phyloP scores from a whole-genome alignment of 768 basidiomycete genomes.

The Leccinum subtestaceum region DNA sequence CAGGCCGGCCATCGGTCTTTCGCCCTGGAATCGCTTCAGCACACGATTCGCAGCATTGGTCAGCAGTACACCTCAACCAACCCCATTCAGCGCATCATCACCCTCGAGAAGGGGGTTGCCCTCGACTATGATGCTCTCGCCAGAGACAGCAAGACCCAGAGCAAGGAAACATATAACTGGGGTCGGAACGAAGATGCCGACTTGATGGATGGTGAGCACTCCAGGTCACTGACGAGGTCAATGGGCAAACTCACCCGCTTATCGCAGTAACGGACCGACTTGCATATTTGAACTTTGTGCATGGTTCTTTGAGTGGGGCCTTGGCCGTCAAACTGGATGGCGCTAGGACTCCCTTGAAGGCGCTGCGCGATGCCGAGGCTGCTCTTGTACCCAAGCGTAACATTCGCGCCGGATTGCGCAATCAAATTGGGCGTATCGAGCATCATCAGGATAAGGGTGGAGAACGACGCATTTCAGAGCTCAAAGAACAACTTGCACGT shows the following conservation, averaged over 20 bases:
- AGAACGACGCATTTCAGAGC: conserved; percentile 67
- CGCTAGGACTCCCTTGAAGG: conserved; percentile 67
- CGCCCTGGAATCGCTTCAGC: conserved; percentile 60
- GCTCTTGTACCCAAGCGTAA: conserved; percentile 60
- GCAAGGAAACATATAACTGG: conserved; percentile 86
- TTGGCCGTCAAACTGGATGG: conserved; percentile 61
- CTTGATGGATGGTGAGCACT: conserved; percentile 65
- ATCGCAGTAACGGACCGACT: conserved; percentile 70
- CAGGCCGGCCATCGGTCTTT: conserved; percentile 46
- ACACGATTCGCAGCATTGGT: conserved; percentile 69
- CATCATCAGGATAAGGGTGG: conserved; percentile 60
- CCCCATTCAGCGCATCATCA: conserved; percentile 77
- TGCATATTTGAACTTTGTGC: conserved; percentile 77
- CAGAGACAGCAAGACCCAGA: conserved; percentile 65
- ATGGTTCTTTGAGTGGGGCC: conserved; percentile 61
- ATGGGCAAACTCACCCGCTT: conserved; percentile 1
- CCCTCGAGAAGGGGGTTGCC: conserved; percentile 71
- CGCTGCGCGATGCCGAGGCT: conserved; percentile 67
- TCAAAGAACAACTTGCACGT: conserved; percentile 66
- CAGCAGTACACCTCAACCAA: conserved; percentile 72
- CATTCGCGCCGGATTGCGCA: conserved; percentile 52
- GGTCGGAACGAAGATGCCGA: conserved; percentile 70
- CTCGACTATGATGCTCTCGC: conserved; percentile 68
- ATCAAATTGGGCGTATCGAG: conserved; percentile 63
- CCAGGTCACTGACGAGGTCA: background rate